Base-by-base conservation (phyloP, 495 filamentous ascomycete species). In the Rhizodiscina lignyota region DNA sequence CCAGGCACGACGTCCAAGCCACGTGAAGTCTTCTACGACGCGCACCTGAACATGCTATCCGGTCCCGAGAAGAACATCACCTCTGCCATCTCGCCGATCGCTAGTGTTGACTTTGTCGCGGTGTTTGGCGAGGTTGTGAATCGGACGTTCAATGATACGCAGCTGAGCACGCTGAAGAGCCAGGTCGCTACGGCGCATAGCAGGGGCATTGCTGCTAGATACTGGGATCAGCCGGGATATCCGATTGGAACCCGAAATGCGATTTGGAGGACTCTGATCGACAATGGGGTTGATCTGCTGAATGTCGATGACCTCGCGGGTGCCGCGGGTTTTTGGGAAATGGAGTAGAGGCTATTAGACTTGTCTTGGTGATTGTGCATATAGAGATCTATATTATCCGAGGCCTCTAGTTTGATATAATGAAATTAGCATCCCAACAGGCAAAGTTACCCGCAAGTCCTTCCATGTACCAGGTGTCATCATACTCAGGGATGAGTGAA, bases 21-120 rank as follows among this genome's bases (percentile, higher is more conserved):
- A 15, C 59, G 74, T 8, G 66, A 74, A 49, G 68, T 68, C 37
- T 79, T 77, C 58, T 77, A 62, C 47, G 74, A 79, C 41, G 72
- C 62, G 0, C 69, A 65, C 11, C 60, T 77, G 16, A 53, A 63
- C 2, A 38, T 53, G 2, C 58, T 76, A 5, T 48, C 43, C 29
- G 56, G 55, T 17, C 50, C 59, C 4, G 38, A 48, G 33, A 39
- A 47, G 21, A 60, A 64, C 30, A 49, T 55, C 32, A 54, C 51
- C 5, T 20, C 38, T 4, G 24, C 21, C 18, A 41, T 53, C 37
- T 39, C 40, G 6, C 50, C 48, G 10, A 52, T 58, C 30, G 53
- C 53, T 8, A 47, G 29, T 11, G 44, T 35, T 11, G 30, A 31
- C 20, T 52, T 58, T 34, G 43, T 37, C 2, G 40, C 37, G 2